Evolutionary conservation across 768 basidiomycete genomes (phyloP).

Genomic region (Butyriboletus loyo): DNA sequence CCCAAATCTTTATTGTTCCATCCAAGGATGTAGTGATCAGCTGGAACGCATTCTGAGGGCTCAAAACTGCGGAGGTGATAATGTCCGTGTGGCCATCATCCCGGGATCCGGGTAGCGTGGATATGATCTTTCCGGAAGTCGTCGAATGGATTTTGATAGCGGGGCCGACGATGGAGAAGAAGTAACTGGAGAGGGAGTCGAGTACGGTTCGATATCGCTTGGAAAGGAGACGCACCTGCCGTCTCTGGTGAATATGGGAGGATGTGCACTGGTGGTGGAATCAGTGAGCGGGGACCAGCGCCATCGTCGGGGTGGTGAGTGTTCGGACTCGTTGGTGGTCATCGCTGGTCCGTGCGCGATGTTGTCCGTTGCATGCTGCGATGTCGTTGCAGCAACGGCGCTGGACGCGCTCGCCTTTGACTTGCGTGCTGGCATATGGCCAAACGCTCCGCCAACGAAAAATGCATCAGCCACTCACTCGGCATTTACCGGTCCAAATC

Average conservation of each 20-base stretch:
- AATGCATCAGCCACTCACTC: conserved; percentile 23
- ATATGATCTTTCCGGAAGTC: conserved; percentile 72
- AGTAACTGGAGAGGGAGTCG: conserved; percentile 56
- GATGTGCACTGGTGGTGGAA: conserved; percentile 55
- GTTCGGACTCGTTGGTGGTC: not conserved
- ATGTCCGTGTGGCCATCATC: conserved; percentile 41
- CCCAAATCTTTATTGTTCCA: conserved; percentile 89
- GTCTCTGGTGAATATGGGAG: conserved; percentile 85
- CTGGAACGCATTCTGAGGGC: conserved; percentile 86
- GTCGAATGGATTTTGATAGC: conserved; percentile 85
- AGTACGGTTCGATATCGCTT: conserved; percentile 10
- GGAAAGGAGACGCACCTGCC: conserved; percentile 56
- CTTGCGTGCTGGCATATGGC: conserved; percentile 39
- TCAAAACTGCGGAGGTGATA: conserved; percentile 74
- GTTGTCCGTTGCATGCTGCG: conserved; percentile 3
- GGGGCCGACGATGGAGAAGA: conserved; percentile 81
- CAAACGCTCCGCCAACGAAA: conserved; percentile 18
- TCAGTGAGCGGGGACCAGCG: conserved; percentile 73
- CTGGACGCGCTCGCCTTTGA: conserved; percentile 47
- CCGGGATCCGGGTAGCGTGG: conserved; percentile 65
- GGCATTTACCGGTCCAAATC: conserved; percentile 21
- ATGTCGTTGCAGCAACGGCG: conserved; percentile 21
- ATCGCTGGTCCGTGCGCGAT: conserved; percentile 16
- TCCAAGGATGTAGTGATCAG: conserved; percentile 82
- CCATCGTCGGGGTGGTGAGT: conserved; percentile 31